Evolutionary conservation across 78 protist genomes (phyloP).

Genomic region (Acrasis kona): DNA sequence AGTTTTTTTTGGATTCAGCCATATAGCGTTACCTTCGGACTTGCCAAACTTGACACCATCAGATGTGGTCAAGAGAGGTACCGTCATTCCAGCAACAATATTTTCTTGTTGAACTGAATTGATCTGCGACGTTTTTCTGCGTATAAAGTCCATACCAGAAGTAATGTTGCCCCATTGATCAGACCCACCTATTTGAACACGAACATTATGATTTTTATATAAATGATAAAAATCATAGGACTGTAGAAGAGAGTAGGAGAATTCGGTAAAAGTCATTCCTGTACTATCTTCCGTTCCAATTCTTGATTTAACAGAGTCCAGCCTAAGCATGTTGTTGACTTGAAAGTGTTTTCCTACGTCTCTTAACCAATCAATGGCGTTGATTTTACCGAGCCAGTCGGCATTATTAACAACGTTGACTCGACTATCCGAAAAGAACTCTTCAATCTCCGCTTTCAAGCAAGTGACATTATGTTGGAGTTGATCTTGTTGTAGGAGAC

Average conservation of each 20-base stretch:
- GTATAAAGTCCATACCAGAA: slow-evolving; percentile 56
- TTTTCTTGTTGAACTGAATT: neutral
- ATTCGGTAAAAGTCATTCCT: slow-evolving; percentile 68
- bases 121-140: neutral
- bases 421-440: neutral
- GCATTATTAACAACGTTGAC: slow-evolving; percentile 44
- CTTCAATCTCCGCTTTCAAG: neutral
- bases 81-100: slow-evolving; percentile 6
- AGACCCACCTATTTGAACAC: slow-evolving; percentile 72
- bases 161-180: slow-evolving; percentile 88
- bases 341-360: slow-evolving; percentile 31
- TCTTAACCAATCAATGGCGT: neutral
- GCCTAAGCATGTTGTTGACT: slow-evolving; percentile 17
- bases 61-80: slow-evolving; percentile 8
- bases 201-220: neutral
- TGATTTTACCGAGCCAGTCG: slow-evolving; percentile 50
- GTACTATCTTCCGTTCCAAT: neutral
- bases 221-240: slow-evolving; percentile 63
- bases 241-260: slow-evolving; percentile 63
- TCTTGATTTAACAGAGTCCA: slow-evolving; percentile 16
- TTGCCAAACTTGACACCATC: slow-evolving; percentile 20
- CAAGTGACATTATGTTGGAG: neutral
- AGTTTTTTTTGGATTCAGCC: neutral
- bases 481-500: slow-evolving; percentile 4
- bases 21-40: slow-evolving; percentile 13